Conservation (phyloP, 164 flowering plant species). For the Paratinospora sagittata region DNA sequence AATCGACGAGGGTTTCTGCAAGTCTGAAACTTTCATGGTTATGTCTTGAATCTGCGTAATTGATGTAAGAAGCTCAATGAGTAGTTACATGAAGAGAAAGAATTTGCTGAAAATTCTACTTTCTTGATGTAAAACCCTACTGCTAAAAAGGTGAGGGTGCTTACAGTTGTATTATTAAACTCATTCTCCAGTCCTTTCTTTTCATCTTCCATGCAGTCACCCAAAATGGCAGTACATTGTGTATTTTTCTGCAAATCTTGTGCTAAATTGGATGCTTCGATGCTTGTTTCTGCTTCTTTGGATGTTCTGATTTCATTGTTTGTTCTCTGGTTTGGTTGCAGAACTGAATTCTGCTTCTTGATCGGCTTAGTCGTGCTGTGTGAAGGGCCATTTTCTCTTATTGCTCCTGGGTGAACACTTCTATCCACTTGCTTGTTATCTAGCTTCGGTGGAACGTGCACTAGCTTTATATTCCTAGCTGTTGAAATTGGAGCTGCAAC, state of each 20-base stretch:
- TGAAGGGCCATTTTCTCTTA: slow-evolving; percentile 18
- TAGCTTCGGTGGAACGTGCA: slow-evolving; percentile 12
- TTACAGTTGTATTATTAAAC: slow-evolving; percentile 34
- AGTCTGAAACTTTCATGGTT: slow-evolving; percentile 9
- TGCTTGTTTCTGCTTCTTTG: slow-evolving; percentile 19
- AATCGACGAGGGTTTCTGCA: slow-evolving; percentile 18
- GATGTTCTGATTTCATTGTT: slow-evolving; percentile 20
- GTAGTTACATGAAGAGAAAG: neutral
- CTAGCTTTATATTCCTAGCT: slow-evolving; percentile 16
- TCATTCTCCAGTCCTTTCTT: slow-evolving; percentile 12
- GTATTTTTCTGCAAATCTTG: slow-evolving; percentile 16
- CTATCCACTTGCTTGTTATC: slow-evolving; percentile 19
- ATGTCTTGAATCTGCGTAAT: slow-evolving; percentile 13
- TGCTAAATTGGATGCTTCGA: slow-evolving; percentile 16
- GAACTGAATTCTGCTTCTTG: slow-evolving; percentile 27
- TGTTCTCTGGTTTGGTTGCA: slow-evolving; percentile 33
- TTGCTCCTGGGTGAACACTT: slow-evolving; percentile 22
- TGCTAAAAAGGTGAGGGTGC: slow-evolving; percentile 15
- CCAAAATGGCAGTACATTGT: slow-evolving; percentile 10
- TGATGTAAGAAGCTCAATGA: slow-evolving; percentile 5
- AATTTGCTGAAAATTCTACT: slow-evolving; percentile 2
- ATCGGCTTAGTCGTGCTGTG: slow-evolving; percentile 14
- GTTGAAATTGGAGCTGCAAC: slow-evolving; percentile 8
- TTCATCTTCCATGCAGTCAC: slow-evolving; percentile 18
- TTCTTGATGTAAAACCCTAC: neutral